Base-by-base conservation (phyloP, 495 filamentous ascomycete species). In the Penicillium psychrofluorescens region DNA sequence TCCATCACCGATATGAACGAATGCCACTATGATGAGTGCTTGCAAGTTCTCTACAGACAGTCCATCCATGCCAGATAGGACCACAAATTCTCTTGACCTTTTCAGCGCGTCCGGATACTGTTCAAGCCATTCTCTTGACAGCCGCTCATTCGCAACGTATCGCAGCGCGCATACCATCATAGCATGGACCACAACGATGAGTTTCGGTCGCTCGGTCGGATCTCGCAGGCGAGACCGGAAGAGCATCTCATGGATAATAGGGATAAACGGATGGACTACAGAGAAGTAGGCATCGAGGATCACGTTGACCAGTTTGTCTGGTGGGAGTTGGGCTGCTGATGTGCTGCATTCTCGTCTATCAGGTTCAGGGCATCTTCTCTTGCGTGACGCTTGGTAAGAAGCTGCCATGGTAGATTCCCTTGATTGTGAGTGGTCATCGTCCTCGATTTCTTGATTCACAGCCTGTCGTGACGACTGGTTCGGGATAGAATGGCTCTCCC, bases 11-110 rank as follows among this genome's bases (percentile, higher is more conserved):
- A 65, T 62, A 22, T 43, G 40, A n/a, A 43, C 40, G 45, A 64
- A 66, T 8, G 56, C 54, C 30, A 52, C 42, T 37, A 66, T 64
- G 6, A 63, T 49, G 6, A 66, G 45, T 6, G 62, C 62, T 46
- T 68, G 64, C 3, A 62, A 35, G 38, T 59, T 66, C 48, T 64
- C 56, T 10, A 64, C 60, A 7, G 58, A 59, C 10, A 68, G 52
- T 28, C 48, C 47, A 29, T 58, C 58, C 60, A 64, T 62, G 11
- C 48, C 53, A 9, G 52, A 52, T 11, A 60, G 40, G 29, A 65
- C 49, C 1, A 62, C 62, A 8, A 61, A 16, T 28, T 55, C 36
- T 16, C 16, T 16, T 16, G 16, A 16, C 16, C 13, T 15, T 28
- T 38, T 6, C 36, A 22, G 15, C 10, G 36, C 36, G 15, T 15